Conservation (phyloP, 2,329 filamentous ascomycete species). For the Microcera coccophila region DNA sequence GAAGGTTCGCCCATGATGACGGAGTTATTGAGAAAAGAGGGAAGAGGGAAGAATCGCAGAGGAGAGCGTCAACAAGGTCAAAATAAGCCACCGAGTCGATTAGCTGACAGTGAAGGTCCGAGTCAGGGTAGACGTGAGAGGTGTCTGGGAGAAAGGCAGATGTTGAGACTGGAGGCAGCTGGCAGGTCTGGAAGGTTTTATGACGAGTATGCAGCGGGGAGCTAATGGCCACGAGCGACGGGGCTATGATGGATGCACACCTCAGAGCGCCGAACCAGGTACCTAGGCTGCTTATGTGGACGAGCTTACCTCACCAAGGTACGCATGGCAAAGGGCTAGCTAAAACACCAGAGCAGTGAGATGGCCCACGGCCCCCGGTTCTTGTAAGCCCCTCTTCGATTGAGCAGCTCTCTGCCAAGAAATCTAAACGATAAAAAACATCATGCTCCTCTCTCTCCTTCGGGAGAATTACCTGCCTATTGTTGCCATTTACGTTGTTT, state of each 20-base stretch:
- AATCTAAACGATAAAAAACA: not conserved
- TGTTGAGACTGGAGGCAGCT: constrained; percentile 9
- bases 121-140: constrained; percentile 10
- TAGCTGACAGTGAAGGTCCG: constrained; percentile 6
- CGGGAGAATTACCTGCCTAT: not conserved
- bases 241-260: constrained; percentile 31
- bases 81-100: constrained; percentile 11
- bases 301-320: constrained; percentile 18
- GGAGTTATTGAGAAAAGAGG: constrained; percentile 10
- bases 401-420: not conserved
- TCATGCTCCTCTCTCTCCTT: not conserved
- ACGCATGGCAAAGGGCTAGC: constrained; percentile 13
- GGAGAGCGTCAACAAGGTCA: constrained; percentile 4
- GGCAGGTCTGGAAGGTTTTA: constrained; percentile 28
- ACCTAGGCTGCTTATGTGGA: not conserved
- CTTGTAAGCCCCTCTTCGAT: not conserved
- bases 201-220: constrained; percentile 27
- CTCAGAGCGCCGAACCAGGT: not conserved
- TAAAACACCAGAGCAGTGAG: too few relatives aligned
- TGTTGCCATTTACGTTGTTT: too few relatives aligned
- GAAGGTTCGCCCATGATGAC: constrained; percentile 20
- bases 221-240: constrained; percentile 26
- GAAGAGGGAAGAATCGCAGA: constrained; percentile 6
- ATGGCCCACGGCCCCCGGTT: not conserved
- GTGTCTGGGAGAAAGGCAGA: constrained; percentile 22